A percentile compares a stretch with the other conserved stretches of the same genome.
Evolutionary conservation across 2,329 filamentous ascomycete species (phyloP).

Genomic region (Penicillium sp.): DNA sequence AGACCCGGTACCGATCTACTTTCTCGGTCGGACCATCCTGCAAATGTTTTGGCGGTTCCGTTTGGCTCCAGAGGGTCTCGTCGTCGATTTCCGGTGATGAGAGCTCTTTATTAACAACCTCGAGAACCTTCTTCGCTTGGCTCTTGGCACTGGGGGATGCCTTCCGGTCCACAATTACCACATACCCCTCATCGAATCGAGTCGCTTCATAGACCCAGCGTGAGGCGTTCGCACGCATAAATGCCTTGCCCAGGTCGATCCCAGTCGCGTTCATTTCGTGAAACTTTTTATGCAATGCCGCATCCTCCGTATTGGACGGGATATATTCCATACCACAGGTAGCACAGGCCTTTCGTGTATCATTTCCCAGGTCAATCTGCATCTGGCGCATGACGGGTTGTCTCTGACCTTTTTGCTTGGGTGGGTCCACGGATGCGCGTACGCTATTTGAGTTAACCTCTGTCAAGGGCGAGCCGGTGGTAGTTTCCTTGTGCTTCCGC

Average conservation of each 20-base stretch:
- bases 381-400: constrained; percentile 53
- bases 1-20: constrained; percentile 57
- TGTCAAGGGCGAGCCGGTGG: constrained; percentile 39
- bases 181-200: constrained; percentile 50
- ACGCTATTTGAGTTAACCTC: constrained; percentile 48
- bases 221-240: constrained; percentile 52
- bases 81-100: constrained; percentile 60
- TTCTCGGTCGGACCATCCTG: constrained; percentile 36
- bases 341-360: constrained; percentile 56
- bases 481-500: constrained; percentile 40
- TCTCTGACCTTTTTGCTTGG: constrained; percentile 34
- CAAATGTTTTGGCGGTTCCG: constrained; percentile 40
- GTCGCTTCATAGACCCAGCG: constrained; percentile 53
- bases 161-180: constrained; percentile 58
- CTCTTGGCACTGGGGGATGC: constrained; percentile 52
- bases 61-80: constrained; percentile 55
- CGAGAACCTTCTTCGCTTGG: constrained; percentile 56
- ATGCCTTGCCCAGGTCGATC: constrained; percentile 59
- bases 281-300: constrained; percentile 62
- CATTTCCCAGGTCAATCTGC: constrained; percentile 59
- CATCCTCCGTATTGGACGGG: constrained; percentile 60
- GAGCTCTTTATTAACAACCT: constrained; percentile 62
- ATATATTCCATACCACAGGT: constrained; percentile 66
- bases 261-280: constrained; percentile 62
- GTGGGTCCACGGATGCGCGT: constrained; percentile 39